phyloP scores from a whole-genome alignment of 1,139 yeast species.

The Hanseniaspora uvarum region DNA sequence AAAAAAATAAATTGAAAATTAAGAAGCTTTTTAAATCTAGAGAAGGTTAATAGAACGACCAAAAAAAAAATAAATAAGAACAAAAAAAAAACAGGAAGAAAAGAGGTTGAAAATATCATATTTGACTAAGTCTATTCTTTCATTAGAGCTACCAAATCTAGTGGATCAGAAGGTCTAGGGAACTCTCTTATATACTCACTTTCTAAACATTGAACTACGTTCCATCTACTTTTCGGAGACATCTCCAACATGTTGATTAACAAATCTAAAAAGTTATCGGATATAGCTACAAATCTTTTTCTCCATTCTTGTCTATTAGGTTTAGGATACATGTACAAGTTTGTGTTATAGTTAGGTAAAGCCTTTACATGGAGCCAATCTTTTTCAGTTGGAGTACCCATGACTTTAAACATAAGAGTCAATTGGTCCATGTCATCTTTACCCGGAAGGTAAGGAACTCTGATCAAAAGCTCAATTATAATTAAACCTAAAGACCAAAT shows the following conservation, averaged over 20 bases:
- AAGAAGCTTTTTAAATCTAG: neutral
- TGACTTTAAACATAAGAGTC: constrained; percentile 81
- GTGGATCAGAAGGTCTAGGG: constrained; percentile 71
- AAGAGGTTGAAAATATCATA: neutral
- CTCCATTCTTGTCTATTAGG: constrained; percentile 77
- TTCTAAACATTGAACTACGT: constrained; percentile 53
- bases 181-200: constrained; percentile 61
- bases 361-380: constrained; percentile 85
- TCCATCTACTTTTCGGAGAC: constrained; percentile 68
- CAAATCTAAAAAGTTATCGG: constrained; percentile 71
- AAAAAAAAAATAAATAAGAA: neutral
- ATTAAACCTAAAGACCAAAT: constrained; percentile 92
- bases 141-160: constrained; percentile 48
- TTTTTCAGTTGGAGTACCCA: constrained; percentile 90
- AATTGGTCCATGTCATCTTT: constrained; percentile 80
- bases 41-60: neutral
- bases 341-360: constrained; percentile 58
- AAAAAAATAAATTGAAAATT: neutral
- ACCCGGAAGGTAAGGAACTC: constrained; percentile 93
- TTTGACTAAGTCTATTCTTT: constrained; percentile 20
- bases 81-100: neutral
- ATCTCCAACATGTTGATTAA: constrained; percentile 63
- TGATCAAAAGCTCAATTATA: constrained; percentile 90
- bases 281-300: constrained; percentile 82
- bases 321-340: constrained; percentile 64